phyloP scores from a whole-genome alignment of 2,329 filamentous ascomycete genomes.

The Colletotrichum sp. region DNA sequence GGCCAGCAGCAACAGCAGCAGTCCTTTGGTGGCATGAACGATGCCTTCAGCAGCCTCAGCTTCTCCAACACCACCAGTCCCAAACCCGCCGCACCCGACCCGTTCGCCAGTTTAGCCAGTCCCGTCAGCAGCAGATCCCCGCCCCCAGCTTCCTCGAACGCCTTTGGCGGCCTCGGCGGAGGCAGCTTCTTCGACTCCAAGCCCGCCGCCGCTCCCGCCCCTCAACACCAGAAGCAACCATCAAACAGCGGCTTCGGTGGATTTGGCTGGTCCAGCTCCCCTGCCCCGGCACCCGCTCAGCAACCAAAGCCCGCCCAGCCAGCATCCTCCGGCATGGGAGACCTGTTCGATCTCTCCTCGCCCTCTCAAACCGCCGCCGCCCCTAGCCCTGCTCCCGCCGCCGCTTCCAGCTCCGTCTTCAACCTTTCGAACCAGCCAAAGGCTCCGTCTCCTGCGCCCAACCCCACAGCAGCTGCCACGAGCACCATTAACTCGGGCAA shows the following conservation, averaged over 20 bases:
- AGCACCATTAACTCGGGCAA: slow-evolving; percentile 39
- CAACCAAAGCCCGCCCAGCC: slow-evolving; percentile 48
- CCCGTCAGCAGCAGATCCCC: slow-evolving; percentile 35
- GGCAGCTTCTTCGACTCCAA: slow-evolving; percentile 85
- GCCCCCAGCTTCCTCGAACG: slow-evolving; percentile 39
- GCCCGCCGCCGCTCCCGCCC: slow-evolving; percentile 59
- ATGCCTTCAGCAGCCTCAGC: slow-evolving; percentile 68
- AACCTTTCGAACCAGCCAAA: slow-evolving; percentile 71
- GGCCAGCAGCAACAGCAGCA: slow-evolving; percentile 53
- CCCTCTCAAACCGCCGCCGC: slow-evolving; percentile 42
- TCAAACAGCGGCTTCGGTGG: slow-evolving; percentile 69
- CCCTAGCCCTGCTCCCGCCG: slow-evolving; percentile 40
- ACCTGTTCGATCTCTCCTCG: slow-evolving; percentile 80
- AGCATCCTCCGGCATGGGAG: slow-evolving; percentile 65
- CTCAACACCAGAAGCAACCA: slow-evolving; percentile 52
- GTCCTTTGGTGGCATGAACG: slow-evolving; percentile 70
- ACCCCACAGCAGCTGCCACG: slow-evolving; percentile 41
- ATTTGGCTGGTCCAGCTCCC: slow-evolving; percentile 65
- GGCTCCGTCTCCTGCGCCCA: slow-evolving; percentile 40
- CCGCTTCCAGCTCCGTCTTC: slow-evolving; percentile 71
- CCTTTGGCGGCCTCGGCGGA: slow-evolving; percentile 65
- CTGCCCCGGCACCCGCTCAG: slow-evolving; percentile 40
- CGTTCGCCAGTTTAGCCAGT: slow-evolving; percentile 67
- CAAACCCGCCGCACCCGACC: slow-evolving; percentile 56
- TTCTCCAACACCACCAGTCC: slow-evolving; percentile 42